A percentile compares a stretch with the other conserved stretches of the same genome.
These are phyloP conservation scores for Ilex paraguariensis DNA, from an alignment of 305 asterid species.

Conservation along the genomic window DNA sequence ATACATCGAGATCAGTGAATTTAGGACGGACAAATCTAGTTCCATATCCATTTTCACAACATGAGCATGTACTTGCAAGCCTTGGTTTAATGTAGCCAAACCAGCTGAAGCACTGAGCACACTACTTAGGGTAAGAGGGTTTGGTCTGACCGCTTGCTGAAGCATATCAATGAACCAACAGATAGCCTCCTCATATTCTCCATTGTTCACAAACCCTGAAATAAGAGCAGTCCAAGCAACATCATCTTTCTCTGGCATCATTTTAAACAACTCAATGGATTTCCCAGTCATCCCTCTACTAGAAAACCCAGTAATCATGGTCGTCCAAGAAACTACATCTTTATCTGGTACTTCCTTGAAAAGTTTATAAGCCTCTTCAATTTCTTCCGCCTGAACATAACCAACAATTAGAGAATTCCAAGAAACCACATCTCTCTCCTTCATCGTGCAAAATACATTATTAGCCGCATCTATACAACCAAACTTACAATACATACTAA, in stretches of 20 bases:
- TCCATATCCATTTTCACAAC: constrained; percentile 43
- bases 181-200: constrained; percentile 53
- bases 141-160: constrained; percentile 36
- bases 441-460: constrained; percentile 36
- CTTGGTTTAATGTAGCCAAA: constrained; percentile 49
- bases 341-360: constrained; percentile 53
- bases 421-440: constrained; percentile 48
- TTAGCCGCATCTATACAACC: constrained; percentile 49
- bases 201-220: constrained; percentile 52
- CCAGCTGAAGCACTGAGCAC: constrained; percentile 62
- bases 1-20: constrained; percentile 70
- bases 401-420: constrained; percentile 66
- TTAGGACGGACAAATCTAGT: constrained; percentile 51
- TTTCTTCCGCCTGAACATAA: constrained; percentile 47
- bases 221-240: constrained; percentile 78
- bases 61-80: constrained; percentile 57
- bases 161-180: constrained; percentile 54
- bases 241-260: constrained; percentile 64
- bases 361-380: constrained; percentile 58
- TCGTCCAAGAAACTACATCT: constrained; percentile 73
- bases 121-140: constrained; percentile 49
- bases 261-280: constrained; percentile 38
- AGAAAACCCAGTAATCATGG: constrained; percentile 58
- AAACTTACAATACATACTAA: constrained; percentile 67
- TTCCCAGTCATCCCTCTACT: constrained; percentile 44